A percentile compares a stretch with the other conserved stretches of the same genome.
phyloP scores from a whole-genome alignment of 2,329 filamentous ascomycete species.

The Pseudofabraea citricarpa region DNA sequence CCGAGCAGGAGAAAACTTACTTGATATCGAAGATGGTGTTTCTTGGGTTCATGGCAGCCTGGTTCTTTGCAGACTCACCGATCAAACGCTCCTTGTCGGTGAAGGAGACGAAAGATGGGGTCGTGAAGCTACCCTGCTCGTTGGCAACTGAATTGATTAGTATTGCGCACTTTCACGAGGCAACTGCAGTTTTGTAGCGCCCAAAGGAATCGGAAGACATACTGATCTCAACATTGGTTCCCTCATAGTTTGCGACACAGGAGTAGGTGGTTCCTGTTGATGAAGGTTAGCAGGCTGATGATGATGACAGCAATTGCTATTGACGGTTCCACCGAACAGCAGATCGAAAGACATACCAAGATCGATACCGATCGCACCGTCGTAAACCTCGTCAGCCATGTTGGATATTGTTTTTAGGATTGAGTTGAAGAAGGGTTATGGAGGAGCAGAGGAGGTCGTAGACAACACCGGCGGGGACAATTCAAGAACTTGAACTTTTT shows the following conservation, averaged over 20 bases:
- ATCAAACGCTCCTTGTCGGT: slow-evolving; percentile 98
- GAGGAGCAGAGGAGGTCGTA: neutral
- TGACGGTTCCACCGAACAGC: too few relatives aligned
- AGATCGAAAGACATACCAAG: slow-evolving; percentile 91
- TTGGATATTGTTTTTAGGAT: slow-evolving; percentile 34
- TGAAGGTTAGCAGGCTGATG: neutral
- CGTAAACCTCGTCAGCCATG: slow-evolving; percentile 98
- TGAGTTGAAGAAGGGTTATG: slow-evolving; percentile 9
- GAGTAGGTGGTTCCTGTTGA: slow-evolving; percentile 93
- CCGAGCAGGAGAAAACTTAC: too few relatives aligned
- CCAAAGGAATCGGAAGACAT: slow-evolving; percentile 32
- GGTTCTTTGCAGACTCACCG: slow-evolving; percentile 99
- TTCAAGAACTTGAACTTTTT: neutral
- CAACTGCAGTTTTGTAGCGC: slow-evolving; percentile 13
- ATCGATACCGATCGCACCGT: slow-evolving; percentile 99
- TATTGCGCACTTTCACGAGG: slow-evolving; percentile 4
- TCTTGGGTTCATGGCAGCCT: slow-evolving; percentile 97
- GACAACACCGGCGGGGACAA: neutral
- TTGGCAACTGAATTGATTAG: slow-evolving; percentile 68
- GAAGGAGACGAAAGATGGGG: slow-evolving; percentile 98
- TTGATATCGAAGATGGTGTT: slow-evolving; percentile 99
- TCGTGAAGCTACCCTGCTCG: slow-evolving; percentile 99
- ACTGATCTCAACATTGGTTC: slow-evolving; percentile 99
- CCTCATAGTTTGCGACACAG: slow-evolving; percentile 98
- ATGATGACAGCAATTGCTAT: too few relatives aligned